Evolutionary conservation across 2,329 filamentous ascomycete species (phyloP).

Genomic region (Pseudocercospora fuligena): DNA sequence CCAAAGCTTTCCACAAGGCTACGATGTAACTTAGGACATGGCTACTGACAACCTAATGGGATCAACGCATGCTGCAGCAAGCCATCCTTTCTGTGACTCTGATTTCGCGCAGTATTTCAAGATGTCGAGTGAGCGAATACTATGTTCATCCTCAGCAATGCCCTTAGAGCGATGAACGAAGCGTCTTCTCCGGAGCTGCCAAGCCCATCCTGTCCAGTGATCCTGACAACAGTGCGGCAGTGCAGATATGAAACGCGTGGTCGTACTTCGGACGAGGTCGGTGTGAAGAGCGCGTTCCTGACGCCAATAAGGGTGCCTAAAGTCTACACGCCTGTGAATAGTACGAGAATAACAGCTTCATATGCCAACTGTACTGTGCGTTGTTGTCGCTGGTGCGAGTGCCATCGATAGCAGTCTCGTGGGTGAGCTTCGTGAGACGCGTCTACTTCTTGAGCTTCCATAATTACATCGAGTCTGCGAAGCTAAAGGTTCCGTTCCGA

Average conservation of each 20-base stretch:
- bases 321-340: neutral
- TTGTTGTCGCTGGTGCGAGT: neutral
- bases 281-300: neutral
- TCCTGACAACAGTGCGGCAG: neutral
- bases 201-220: neutral
- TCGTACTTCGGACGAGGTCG: neutral
- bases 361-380: neutral
- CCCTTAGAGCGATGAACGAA: too few species aligned
- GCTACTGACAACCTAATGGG: too few species aligned
- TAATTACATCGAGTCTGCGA: neutral
- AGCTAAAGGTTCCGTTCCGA: neutral
- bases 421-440: neutral
- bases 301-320: constrained; percentile 1
- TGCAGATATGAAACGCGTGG: neutral
- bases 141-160: too few species aligned
- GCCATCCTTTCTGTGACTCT: too few species aligned
- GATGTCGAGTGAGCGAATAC: too few species aligned
- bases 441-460: neutral
- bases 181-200: neutral
- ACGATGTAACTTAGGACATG: too few species aligned
- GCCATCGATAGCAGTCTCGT: neutral
- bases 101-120: too few species aligned
- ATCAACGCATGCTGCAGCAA: too few species aligned
- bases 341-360: neutral
- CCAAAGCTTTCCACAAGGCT: too few species aligned